phyloP scores from a whole-genome alignment of 148 eudicot genomes.

The Arctostaphylos glauca region DNA sequence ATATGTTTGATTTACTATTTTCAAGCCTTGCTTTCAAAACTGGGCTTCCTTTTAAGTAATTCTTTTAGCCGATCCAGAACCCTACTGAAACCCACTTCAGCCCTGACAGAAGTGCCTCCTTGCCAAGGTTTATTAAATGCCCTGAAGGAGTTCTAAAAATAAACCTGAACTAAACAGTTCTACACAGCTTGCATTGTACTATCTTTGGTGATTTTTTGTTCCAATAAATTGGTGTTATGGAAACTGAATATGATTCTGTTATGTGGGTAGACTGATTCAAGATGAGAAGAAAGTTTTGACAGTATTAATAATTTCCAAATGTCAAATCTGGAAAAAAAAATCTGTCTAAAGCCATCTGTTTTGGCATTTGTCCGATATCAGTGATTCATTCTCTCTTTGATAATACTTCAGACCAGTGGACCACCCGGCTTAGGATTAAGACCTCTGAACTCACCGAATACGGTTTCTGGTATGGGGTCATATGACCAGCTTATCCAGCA shows the following conservation, averaged over 20 bases:
- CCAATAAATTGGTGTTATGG: not conserved
- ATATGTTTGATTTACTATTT: not conserved
- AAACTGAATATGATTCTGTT: not conserved
- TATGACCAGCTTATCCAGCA: slow-evolving; percentile 73
- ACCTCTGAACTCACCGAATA: slow-evolving; percentile 40
- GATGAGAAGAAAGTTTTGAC: not conserved
- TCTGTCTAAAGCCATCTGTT: not conserved
- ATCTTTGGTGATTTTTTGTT: not conserved
- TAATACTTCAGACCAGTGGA: slow-evolving; percentile 15
- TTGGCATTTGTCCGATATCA: not conserved
- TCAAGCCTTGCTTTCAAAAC: not conserved
- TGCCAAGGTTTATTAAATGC: not conserved
- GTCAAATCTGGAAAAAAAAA: not conserved
- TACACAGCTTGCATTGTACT: too few relatives aligned
- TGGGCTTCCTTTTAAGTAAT: not conserved
- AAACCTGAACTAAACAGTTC: not conserved
- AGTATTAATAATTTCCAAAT: not conserved
- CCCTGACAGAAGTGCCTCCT: not conserved
- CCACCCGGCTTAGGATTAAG: slow-evolving; percentile 42
- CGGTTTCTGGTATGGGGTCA: slow-evolving; percentile 41
- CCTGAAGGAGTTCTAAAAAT: not conserved
- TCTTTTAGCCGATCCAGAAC: not conserved
- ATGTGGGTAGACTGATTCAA: not conserved
- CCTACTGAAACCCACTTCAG: not conserved
- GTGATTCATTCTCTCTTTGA: not conserved